These are phyloP conservation scores for Telopea speciosissima DNA, from an alignment of 177 flowering plant genomes.

Conservation along the genomic window DNA sequence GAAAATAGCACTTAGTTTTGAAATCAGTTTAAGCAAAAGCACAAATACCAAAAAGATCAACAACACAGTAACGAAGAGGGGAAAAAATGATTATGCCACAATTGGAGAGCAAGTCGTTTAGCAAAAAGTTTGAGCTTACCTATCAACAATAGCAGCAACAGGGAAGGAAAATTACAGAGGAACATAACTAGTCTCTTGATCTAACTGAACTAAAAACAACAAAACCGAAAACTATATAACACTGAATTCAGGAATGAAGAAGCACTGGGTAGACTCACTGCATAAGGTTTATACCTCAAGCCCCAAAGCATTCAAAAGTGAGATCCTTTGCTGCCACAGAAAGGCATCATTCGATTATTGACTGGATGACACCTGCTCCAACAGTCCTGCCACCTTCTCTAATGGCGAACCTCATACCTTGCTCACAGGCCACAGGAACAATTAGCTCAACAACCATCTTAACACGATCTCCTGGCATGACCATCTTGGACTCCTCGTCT, in stretches of 20 bases:
- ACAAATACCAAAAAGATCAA: too few relatives aligned
- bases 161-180: constrained; percentile 4
- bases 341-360: constrained; percentile 53
- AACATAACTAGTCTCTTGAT: constrained; percentile 10
- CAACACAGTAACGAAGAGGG: too few relatives aligned
- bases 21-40: not conserved
- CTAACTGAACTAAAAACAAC: constrained; percentile 9
- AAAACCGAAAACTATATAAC: constrained; percentile 17
- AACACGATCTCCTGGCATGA: constrained; percentile 97
- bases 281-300: constrained; percentile 11
- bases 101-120: too few relatives aligned
- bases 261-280: constrained; percentile 12
- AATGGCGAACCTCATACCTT: constrained; percentile 78
- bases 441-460: constrained; percentile 93
- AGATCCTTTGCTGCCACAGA: constrained; percentile 3
- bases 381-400: constrained; percentile 82
- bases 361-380: constrained; percentile 79
- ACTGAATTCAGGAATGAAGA: constrained; percentile 10
- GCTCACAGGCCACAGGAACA: constrained; percentile 85
- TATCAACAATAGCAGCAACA: not conserved
- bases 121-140: not conserved
- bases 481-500: constrained; percentile 98
- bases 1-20: not conserved
- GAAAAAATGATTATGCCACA: too few relatives aligned
- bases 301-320: not conserved